phyloP scores from a whole-genome alignment of 2,329 filamentous ascomycete genomes.

The Talaromyces funiculosus region DNA sequence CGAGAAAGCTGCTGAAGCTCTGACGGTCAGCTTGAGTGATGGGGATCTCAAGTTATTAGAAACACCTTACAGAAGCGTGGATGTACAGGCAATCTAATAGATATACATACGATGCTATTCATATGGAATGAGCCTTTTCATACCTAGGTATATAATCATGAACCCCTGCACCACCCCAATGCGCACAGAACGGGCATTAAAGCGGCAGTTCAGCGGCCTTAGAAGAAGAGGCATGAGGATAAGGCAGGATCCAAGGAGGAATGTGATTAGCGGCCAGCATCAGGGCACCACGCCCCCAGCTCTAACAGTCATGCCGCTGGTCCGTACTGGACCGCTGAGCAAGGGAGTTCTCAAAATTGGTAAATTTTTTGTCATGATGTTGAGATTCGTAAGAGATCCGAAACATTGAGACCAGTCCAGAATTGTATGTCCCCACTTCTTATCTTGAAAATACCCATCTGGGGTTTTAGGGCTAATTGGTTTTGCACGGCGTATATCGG shows the following conservation, averaged over 20 bases:
- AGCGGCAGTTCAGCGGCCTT: slow-evolving; percentile 33
- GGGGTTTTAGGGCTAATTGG: not conserved
- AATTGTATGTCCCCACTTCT: not conserved
- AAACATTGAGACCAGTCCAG: not conserved
- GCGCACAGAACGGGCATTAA: slow-evolving; percentile 35
- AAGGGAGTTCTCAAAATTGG: not conserved
- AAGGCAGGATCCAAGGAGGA: not conserved
- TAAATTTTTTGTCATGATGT: not conserved
- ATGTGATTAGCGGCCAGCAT: not conserved
- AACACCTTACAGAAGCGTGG: slow-evolving; percentile 1
- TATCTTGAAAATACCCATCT: not conserved
- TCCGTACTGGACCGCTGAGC: not conserved
- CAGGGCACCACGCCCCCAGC: not conserved
- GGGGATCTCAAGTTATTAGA: not conserved
- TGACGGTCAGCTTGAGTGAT: not conserved
- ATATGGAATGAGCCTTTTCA: too few species aligned
- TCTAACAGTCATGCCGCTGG: not conserved
- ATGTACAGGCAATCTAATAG: not conserved
- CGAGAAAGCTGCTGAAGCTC: slow-evolving; percentile 8
- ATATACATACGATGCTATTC: not conserved
- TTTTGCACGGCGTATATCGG: not conserved
- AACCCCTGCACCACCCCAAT: slow-evolving; percentile 9
- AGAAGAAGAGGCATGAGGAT: not conserved
- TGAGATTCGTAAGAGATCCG: not conserved
- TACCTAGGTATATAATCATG: not conserved